A percentile compares a stretch with the other conserved stretches of the same genome.
These are phyloP conservation scores for Mycena haematopus DNA, from an alignment of 768 basidiomycete species.

Conservation along the genomic window DNA sequence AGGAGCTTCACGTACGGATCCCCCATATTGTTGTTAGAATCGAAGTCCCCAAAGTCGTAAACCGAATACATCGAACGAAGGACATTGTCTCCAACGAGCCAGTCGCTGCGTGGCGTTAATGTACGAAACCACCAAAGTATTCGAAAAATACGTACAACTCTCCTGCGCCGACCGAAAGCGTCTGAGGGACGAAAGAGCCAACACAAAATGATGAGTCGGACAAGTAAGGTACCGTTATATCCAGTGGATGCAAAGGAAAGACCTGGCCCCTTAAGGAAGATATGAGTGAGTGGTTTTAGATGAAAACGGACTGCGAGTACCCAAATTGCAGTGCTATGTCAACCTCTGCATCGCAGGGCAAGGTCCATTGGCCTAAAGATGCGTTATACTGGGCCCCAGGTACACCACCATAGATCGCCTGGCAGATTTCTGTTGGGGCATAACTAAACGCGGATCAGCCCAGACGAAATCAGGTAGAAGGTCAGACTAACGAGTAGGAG, in stretches of 20 bases:
- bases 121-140: slow-evolving; percentile 5
- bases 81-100: slow-evolving; percentile 84
- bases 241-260: slow-evolving; percentile 82
- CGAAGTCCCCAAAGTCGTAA: slow-evolving; percentile 86
- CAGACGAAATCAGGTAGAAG: slow-evolving; percentile 10
- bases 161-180: slow-evolving; percentile 60
- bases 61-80: slow-evolving; percentile 83
- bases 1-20: slow-evolving; percentile 81
- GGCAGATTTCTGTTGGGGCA: slow-evolving; percentile 65
- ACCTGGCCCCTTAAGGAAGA: slow-evolving; percentile 62
- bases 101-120: slow-evolving; percentile 58
- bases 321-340: slow-evolving; percentile 81
- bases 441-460: slow-evolving; percentile 54
- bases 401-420: slow-evolving; percentile 72
- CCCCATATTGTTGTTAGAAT: slow-evolving; percentile 67
- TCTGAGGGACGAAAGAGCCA: slow-evolving; percentile 78
- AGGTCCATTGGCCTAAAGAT: slow-evolving; percentile 63
- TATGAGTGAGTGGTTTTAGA: slow-evolving; percentile 11
- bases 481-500: slow-evolving; percentile 69
- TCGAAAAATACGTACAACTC: slow-evolving; percentile 66
- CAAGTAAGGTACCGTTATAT: slow-evolving; percentile 60
- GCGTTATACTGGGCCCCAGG: slow-evolving; percentile 67
- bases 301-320: slow-evolving; percentile 45
- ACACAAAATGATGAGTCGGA: slow-evolving; percentile 60
- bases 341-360: slow-evolving; percentile 79